Evolutionary conservation across 192 early-diverging fungal genomes (phyloP), one percentile per base, ranked within the genome.

Genomic region (Linnemannia schmuckeri): DNA sequence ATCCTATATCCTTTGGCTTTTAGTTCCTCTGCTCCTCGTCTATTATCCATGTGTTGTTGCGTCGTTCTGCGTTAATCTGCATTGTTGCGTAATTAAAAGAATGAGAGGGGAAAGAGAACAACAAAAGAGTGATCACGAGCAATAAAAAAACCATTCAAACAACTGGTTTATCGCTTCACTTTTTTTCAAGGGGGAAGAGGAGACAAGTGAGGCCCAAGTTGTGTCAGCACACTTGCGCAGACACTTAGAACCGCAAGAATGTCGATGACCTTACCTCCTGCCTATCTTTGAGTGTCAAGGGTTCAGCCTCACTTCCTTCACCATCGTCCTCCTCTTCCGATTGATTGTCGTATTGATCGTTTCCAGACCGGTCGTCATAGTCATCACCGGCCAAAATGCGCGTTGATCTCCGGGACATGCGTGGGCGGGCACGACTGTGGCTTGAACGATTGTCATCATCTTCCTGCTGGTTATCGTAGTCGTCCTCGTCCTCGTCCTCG

Each of bases 281-380:
- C 49, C 85, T 75, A 40, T 87, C 85, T 27, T 87, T 87, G 30
- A 87, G 79, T 24, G 85, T 87, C 72, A 78, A 57, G 17, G 79
- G 85, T 52, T 87, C 85, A 12, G 46, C 71, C 6, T 87, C 85
- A 41, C 79, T 78, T 61, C 44, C 76, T 18, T 75, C 66, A 41
- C 75, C 82, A 6, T 84, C 77, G n/a, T 72, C n/a, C 22, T 75
- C 57, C 6, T 80, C 75, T 30, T 44, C 70, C 15, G 72, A 79
- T 9, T 66, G 82, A 8, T 74, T 33, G 22, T 77, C 72, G 35
- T 85, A 61, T 15, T 83, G 73, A 68, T 57, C 83, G 27, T 76
- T 63, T 46, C 47, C 44, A 66, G 69, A 79, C 24, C 81, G 76
- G 22, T 78, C 72, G 12, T 83, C 82, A 61, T 77, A 22, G 24